Base-by-base conservation (phyloP, 805 yeast species). In the Candida multigemmis region DNA sequence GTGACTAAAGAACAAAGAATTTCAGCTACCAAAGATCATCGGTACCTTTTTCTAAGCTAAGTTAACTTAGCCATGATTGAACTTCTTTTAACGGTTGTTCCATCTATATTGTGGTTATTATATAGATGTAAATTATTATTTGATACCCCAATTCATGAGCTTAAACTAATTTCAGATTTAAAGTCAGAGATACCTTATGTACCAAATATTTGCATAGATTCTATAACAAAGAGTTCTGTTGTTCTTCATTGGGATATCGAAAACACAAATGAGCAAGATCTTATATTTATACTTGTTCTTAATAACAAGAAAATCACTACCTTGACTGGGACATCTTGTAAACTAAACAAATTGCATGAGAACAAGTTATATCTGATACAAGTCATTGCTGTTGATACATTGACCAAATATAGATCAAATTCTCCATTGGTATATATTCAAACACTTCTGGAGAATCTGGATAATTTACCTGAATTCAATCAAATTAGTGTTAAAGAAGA, bases 241-340 rank as follows among this genome's bases (percentile, higher is more conserved):
- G 61, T 60, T 14, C 32, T 75, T 17, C 81, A 72, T 40, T 75
- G 82, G 79, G 76, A 69, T 36, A 45, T 57, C 13, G 52, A 52
- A 31, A 30, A 38, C 8, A 35, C 35, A 20, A 30, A 31, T 12
- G 52, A 50, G 19, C 65, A 59, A 28, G 46, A 39, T 28, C 33
- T 61, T 26, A 46, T 48, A 34, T 61, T 48, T 30, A 41, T 52
- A 10, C 31, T 61, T 11, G 28, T 56, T 19, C 47, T 61, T 22
- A 60, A 61, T 29, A 49, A 51, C 24, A 32, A 36, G 12, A 63
- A 57, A 27, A 60, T 48, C 4, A 61, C 62, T 7, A 53, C 61
- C 3, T 34, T 59, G 22, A 44, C 54, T 8, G 44, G 51, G 12
- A 53, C 50, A 4, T 48, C 54, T 18, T 61, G 62, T 27, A 50